Percentiles rank a stretch among this genome's conserved stretches.
phyloP scores from a whole-genome alignment of 192 early-diverging fungal species.

The Coemansia sp. region DNA sequence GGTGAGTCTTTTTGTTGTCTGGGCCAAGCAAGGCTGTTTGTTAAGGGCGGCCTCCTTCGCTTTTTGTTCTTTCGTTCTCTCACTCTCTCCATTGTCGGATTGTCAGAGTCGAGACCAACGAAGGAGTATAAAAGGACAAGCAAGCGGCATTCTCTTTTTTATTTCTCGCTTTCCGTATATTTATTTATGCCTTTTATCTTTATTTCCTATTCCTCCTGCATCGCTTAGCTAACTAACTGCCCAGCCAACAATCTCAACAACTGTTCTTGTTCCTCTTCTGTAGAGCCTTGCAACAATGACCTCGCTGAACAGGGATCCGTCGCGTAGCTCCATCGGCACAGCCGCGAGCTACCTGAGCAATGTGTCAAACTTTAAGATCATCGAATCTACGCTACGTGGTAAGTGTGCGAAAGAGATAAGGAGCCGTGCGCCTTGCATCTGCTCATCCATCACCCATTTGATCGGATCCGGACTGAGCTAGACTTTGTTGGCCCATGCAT shows the following conservation, averaged over 20 bases:
- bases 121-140: too few relatives aligned
- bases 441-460: too few relatives aligned
- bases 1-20: too few relatives aligned
- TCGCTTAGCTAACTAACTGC: neutral
- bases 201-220: neutral
- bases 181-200: neutral
- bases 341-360: constrained; percentile 73
- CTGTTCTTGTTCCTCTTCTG: neutral
- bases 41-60: too few relatives aligned
- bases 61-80: too few relatives aligned
- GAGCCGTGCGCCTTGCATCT: too few relatives aligned
- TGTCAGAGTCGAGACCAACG: too few relatives aligned
- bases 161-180: neutral
- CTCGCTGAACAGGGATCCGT: constrained; percentile 41
- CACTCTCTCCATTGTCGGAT: too few relatives aligned
- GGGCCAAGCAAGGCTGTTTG: too few relatives aligned
- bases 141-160: too few relatives aligned
- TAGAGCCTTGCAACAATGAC: constrained; percentile 48
- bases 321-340: constrained; percentile 46
- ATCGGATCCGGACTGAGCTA: too few relatives aligned
- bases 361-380: constrained; percentile 91
- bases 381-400: constrained; percentile 93
- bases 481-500: too few relatives aligned
- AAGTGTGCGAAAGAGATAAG: constrained; percentile 20
- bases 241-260: neutral